phyloP scores from a whole-genome alignment of 192 early-diverging fungal genomes.

The Umbelopsis isabellina region DNA sequence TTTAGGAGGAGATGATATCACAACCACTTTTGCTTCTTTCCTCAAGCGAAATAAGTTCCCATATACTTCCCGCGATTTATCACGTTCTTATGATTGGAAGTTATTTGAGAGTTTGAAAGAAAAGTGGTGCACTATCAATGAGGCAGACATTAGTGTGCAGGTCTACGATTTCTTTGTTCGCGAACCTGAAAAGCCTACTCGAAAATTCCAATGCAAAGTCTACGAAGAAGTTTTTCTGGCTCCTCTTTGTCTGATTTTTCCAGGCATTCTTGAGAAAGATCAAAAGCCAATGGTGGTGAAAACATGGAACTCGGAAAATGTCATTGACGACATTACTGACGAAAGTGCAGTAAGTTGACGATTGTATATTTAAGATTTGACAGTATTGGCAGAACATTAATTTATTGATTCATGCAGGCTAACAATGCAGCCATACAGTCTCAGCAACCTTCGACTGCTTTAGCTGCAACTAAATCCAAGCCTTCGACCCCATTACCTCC shows the following conservation, averaged over 20 bases:
- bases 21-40: constrained; percentile 68
- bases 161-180: constrained; percentile 84
- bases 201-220: constrained; percentile 80
- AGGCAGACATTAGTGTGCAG: constrained; percentile 82
- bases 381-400: background rate
- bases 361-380: background rate
- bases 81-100: constrained; percentile 69
- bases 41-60: constrained; percentile 74
- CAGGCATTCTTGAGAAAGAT: constrained; percentile 29
- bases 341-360: constrained; percentile 24
- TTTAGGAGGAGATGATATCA: constrained; percentile 92
- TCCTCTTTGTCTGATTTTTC: constrained; percentile 48
- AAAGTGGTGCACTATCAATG: constrained; percentile 82
- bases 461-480: background rate
- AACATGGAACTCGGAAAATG: constrained; percentile 27
- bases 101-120: constrained; percentile 84
- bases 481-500: constrained; percentile 6
- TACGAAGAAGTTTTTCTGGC: constrained; percentile 86
- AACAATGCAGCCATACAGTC: background rate
- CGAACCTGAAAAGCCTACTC: constrained; percentile 67
- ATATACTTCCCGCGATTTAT: constrained; percentile 66
- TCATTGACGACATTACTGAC: constrained; percentile 38
- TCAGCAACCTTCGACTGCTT: background rate
- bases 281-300: constrained; percentile 26
- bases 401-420: background rate